Base-by-base conservation (phyloP, 2,329 filamentous ascomycete genomes). In the Stachybotrys elegans region DNA sequence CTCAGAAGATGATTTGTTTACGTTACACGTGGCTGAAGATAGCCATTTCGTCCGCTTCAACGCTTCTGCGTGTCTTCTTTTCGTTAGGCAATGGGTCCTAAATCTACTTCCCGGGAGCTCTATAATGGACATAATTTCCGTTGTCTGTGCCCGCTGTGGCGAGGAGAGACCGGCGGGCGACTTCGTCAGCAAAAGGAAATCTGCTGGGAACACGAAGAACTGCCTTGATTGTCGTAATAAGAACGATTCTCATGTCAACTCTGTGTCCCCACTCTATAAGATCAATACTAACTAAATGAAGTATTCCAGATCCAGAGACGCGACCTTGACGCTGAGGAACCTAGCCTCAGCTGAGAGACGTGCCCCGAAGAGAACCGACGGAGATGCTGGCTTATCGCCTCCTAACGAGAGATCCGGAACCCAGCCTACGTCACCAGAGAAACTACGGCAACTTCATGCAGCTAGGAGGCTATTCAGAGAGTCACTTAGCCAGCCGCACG, bases 221-320 rank as follows among this genome's bases (percentile, higher is more conserved):
- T 31, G 34, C 42, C 31, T 43, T 19, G 34, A 38, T 22, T 43
- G 34, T 36, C 34, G 19, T 38, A 43, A 38, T 36, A 20, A 43
- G 42, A 16, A 19, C 34, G 22, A 37, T 43, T 43, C 42, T 36
- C 23, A 43, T 43, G 34, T 38, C 21, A 43, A 34, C 42, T 43
- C 34, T 43, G 34, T 36, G 22, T 43, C 31, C 34, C 42, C 22
- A 36, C 14, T 36, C 34, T 7, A 25, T 22, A 23, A 27, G n/a
- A 40, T 17, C 22, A 46, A 36, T 17, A 20, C 36, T 46, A 42
- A 42, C 21, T 40, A 41, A 47, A 41, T 47, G 27, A 43, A 47
- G 45, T n/a, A 36, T 47, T 47, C 37, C 36, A 47, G 45, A 47
- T 47, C 38, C 23, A 44, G 36, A 42, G 32, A 22, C 38, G 38